Base-by-base conservation (phyloP, 345 rosid genomes). In the Eucalyptus pauciflora region DNA sequence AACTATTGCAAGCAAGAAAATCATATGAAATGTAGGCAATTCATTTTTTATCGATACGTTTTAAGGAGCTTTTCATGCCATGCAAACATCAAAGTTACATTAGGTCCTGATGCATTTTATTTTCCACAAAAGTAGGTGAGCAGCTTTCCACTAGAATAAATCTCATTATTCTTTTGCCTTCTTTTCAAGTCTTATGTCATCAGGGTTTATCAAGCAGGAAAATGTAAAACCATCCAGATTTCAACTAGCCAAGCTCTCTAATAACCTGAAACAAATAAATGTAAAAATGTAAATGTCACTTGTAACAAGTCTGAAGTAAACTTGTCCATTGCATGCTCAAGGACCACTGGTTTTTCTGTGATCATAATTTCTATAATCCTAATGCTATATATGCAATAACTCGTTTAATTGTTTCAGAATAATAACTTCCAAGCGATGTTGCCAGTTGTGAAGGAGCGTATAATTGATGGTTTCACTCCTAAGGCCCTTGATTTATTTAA, bases 391-490 rank as follows among this genome's bases (percentile, higher is more conserved):
- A 76, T 3, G 29, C 54, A 81, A 20, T 33, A 54, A 79, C 29
- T 13, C 24, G 29, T 54, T 37, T 69, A 91, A 37, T 91, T 90
- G 43, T 93, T 94, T 91, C 96, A 97, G 99, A 94, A 93, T 92
- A 89, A 85, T 90, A 88, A 96, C n/a, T 98, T 98, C 91, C 99
- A 96, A 94, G 94, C 88, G 29, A 87, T 97, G 88, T 90, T 98
- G 92, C 99, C 99, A 18, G 88, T 87, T 91, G 99, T 98, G 89
- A 96, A 95, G 92, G 94, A 96, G 92, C 97, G 79, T 91, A 98
- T 98, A 88, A 94, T 98, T 86, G 99, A 95, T 91, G 96, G 98
- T 89, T 97, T 96, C 94, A 91, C 86, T 86, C 93, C 96, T 62
- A 96, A 92, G 93, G 99, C 99, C 89, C 96, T 89, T 80, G 97